Evolutionary conservation across 306 rosid species (phyloP).

Genomic region (Medicago lupulina): DNA sequence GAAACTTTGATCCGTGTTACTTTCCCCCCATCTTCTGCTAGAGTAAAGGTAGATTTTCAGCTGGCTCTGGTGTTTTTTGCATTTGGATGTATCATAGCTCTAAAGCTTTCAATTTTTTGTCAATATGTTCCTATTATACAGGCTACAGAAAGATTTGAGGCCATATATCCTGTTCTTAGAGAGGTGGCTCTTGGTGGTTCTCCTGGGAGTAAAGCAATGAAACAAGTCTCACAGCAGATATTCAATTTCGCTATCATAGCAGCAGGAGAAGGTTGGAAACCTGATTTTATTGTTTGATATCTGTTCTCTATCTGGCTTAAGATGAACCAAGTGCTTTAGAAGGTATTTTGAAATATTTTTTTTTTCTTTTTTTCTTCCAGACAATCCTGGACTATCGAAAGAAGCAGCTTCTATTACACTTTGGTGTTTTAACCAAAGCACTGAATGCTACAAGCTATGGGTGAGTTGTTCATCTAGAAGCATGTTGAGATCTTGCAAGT

Average conservation of each 20-base stretch:
- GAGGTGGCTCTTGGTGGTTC: conserved; percentile 89
- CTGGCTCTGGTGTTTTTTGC: conserved; percentile 25
- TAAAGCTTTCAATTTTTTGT: conserved; percentile 18
- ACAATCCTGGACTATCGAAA: conserved; percentile 65
- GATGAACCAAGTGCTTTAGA: conserved; percentile 33
- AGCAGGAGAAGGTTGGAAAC: conserved; percentile 77
- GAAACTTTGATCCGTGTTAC: conserved; percentile 76
- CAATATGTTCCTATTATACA: conserved; percentile 45
- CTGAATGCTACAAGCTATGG: conserved; percentile 86
- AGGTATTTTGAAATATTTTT: conserved; percentile 26
- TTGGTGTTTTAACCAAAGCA: conserved; percentile 80
- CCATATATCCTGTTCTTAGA: conserved; percentile 75
- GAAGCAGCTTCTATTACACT: conserved; percentile 75
- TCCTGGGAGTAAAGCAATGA: conserved; percentile 93
- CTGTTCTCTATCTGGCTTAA: conserved; percentile 17
- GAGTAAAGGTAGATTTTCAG: conserved; percentile 70
- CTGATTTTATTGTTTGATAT: conserved; percentile 15
- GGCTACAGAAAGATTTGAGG: conserved; percentile 98
- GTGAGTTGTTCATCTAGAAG: conserved; percentile 57
- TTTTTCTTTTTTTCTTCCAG: conserved; percentile 57
- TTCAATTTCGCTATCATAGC: conserved; percentile 66
- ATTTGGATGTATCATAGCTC: conserved; percentile 8
- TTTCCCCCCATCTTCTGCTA: conserved; percentile 74
- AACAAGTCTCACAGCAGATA: conserved; percentile 82
- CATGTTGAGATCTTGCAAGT: conserved; percentile 23